These are phyloP conservation scores for Meyerozyma carpophila DNA, from an alignment of 1,139 yeast genomes.

Conservation along the genomic window DNA sequence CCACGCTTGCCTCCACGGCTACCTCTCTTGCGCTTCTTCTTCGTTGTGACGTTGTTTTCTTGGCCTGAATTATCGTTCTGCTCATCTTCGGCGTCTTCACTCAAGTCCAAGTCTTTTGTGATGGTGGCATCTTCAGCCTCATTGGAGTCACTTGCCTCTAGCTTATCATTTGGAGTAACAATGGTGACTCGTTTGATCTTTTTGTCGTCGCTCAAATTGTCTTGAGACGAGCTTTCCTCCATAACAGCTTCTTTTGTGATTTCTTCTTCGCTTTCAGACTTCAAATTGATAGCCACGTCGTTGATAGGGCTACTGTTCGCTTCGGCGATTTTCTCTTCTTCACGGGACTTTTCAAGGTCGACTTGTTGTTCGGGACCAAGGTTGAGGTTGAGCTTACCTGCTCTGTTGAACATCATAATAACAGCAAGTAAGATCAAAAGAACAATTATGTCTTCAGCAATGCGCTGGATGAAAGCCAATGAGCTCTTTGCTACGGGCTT, in stretches of 20 bases:
- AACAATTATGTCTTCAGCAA: slow-evolving; percentile 47
- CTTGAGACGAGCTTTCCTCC: slow-evolving; percentile 6
- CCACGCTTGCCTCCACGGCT: slow-evolving; percentile 70
- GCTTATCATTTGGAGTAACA: slow-evolving; percentile 18
- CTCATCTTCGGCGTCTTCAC: slow-evolving; percentile 4
- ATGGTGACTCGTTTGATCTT: slow-evolving; percentile 24
- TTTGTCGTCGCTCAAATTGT: slow-evolving; percentile 1
- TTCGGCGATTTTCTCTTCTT: slow-evolving; percentile 1
- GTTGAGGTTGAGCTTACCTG: slow-evolving; percentile 17
- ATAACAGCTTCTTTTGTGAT: slow-evolving; percentile 7
- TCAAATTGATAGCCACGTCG: slow-evolving; percentile 2
- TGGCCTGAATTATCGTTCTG: slow-evolving; percentile 7
- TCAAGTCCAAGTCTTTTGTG: not conserved
- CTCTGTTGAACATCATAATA: slow-evolving; percentile 32
- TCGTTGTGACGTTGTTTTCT: not conserved
- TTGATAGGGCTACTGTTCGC: no score
- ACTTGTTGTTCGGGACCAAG: not conserved
- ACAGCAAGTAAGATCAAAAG: slow-evolving; percentile 25
- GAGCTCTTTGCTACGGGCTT: slow-evolving; percentile 1
- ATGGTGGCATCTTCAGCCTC: not conserved
- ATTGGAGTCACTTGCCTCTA: slow-evolving; percentile 7
- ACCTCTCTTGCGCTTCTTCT: slow-evolving; percentile 69
- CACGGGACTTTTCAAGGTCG: slow-evolving; percentile 6
- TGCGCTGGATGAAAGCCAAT: slow-evolving; percentile 20
- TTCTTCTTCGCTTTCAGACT: slow-evolving; percentile 3